Evolutionary conservation across 2,329 filamentous ascomycete species (phyloP).

Genomic region (Diplodia mutila): DNA sequence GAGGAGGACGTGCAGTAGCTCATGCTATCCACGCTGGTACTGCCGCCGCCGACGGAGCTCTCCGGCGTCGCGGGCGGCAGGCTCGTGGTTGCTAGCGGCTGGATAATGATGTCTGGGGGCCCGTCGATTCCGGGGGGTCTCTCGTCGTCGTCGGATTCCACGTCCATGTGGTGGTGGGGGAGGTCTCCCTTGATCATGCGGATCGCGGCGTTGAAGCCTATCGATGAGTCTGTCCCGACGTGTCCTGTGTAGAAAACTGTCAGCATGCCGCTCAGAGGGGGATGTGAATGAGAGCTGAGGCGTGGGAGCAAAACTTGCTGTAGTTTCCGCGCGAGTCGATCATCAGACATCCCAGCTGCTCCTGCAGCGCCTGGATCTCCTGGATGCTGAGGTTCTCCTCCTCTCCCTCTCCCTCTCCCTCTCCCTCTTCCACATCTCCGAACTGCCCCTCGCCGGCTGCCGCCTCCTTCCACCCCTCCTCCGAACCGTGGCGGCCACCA

Average conservation of each 20-base stretch:
- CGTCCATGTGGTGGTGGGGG: too few relatives aligned
- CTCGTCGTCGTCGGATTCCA: conserved; percentile 25
- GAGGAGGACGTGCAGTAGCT: background rate
- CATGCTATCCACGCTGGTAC: background rate
- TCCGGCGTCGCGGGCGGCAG: conserved; percentile 35
- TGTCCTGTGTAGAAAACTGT: conserved; percentile 30
- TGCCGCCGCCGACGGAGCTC: conserved; percentile 13
- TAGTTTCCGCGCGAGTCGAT: conserved; percentile 41
- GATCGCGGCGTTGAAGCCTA: conserved; percentile 44
- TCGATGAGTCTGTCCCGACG: conserved; percentile 43
- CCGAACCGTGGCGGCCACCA: too few relatives aligned
- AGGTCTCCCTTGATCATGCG: conserved; percentile 35
- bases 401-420: conserved; percentile 30
- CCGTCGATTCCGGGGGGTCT: conserved; percentile 26
- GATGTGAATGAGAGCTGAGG: background rate
- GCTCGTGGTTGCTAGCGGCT: conserved; percentile 35
- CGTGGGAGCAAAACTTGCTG: conserved; percentile 29
- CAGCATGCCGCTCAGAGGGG: background rate
- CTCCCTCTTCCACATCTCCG: conserved; percentile 10
- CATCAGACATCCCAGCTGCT: conserved; percentile 44
- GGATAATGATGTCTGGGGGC: conserved; percentile 38
- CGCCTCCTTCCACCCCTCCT: too few relatives aligned
- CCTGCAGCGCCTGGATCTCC: conserved; percentile 42
- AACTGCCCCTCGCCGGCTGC: too few relatives aligned
- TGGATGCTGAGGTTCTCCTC: conserved; percentile 31